phyloP scores from a whole-genome alignment of 768 basidiomycete species.

The Omphalotus guepiniiformis region DNA sequence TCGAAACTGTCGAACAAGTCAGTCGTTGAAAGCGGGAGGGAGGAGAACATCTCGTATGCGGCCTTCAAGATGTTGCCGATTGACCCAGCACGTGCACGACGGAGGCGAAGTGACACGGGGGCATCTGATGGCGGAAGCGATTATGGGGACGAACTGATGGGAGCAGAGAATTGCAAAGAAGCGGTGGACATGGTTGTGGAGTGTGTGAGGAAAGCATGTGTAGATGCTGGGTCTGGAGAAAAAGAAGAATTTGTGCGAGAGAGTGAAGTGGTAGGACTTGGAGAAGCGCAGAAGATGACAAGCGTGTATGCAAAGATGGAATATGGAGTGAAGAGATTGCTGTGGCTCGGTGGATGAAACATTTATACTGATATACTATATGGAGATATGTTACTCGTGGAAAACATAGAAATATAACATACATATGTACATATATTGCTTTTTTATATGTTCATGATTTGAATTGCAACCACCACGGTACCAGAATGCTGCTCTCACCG shows the following conservation, averaged over 20 bases:
- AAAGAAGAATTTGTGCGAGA: slow-evolving; percentile 49
- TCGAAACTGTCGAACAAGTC: neutral
- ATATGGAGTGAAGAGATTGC: slow-evolving; percentile 83
- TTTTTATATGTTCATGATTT: no score
- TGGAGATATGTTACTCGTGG: no score
- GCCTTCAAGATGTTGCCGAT: slow-evolving; percentile 81
- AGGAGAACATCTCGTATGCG: slow-evolving; percentile 45
- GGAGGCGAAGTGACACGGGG: no score
- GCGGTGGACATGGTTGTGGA: slow-evolving; percentile 74
- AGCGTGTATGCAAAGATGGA: slow-evolving; percentile 91
- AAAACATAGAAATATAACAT: no score
- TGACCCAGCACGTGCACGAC: slow-evolving; percentile 50
- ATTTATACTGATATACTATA: no score
- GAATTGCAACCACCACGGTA: no score
- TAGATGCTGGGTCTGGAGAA: slow-evolving; percentile 46
- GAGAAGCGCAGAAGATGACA: slow-evolving; percentile 81
- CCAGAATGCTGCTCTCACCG: slow-evolving; percentile 29
- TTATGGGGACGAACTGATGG: slow-evolving; percentile 52
- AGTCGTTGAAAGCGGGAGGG: neutral
- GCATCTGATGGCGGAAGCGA: slow-evolving; percentile 35
- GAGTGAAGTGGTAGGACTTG: slow-evolving; percentile 80
- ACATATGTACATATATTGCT: no score
- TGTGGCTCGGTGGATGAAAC: slow-evolving; percentile 78
- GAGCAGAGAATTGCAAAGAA: slow-evolving; percentile 68
- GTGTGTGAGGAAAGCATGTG: slow-evolving; percentile 63